phyloP scores from a whole-genome alignment of 148 eudicot species.

The Salicornia ramosissima region DNA sequence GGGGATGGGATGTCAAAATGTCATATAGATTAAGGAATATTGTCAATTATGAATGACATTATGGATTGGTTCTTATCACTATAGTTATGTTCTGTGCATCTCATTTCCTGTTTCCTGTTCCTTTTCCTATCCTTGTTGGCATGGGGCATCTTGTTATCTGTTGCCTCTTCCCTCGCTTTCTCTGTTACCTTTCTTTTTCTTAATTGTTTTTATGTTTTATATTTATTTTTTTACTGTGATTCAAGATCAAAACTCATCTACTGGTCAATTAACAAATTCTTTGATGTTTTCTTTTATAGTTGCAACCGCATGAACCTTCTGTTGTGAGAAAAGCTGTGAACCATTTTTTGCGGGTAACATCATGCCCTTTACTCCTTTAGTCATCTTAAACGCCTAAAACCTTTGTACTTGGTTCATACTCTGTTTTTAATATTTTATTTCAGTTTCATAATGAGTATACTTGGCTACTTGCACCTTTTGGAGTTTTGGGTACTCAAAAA shows the following conservation, averaged over 20 bases:
- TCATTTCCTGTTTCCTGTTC: neutral
- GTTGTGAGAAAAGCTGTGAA: constrained; percentile 83
- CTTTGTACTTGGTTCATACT: neutral
- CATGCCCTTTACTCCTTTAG: too few relatives aligned
- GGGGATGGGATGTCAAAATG: neutral
- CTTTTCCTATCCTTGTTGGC: neutral
- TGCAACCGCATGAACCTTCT: constrained; percentile 86
- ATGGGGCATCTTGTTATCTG: neutral
- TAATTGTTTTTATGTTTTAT: too few relatives aligned
- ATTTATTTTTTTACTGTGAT: too few relatives aligned
- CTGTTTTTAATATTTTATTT: neutral
- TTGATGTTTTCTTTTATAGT: constrained; percentile 39
- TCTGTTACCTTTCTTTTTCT: too few relatives aligned
- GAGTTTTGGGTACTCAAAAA: neutral
- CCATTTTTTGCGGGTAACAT: constrained; percentile 80
- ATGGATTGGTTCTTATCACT: neutral
- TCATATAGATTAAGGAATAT: neutral
- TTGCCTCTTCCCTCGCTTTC: neutral
- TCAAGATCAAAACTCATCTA: too few relatives aligned
- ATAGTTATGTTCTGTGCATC: too few relatives aligned
- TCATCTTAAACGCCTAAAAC: neutral
- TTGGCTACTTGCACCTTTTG: neutral
- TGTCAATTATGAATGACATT: neutral
- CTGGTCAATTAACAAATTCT: neutral
- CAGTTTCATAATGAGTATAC: neutral